Evolutionary conservation across 23 red algal species (phyloP), one percentile per base, ranked within the genome.

Genomic region (Pyropia yezoensis): DNA sequence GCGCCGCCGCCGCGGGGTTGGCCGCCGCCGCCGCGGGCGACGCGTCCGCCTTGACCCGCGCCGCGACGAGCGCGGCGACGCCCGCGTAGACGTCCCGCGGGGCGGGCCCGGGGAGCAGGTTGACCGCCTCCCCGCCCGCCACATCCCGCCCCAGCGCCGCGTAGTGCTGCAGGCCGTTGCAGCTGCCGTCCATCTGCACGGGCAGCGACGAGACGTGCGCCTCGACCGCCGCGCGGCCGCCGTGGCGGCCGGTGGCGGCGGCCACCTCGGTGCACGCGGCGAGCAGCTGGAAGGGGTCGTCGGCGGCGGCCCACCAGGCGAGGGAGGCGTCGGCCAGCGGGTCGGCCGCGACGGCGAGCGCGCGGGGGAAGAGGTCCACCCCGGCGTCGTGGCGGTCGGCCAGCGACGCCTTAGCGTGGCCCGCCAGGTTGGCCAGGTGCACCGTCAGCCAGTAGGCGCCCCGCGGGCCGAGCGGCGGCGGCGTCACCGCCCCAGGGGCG

Each of bases 101-200:
- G 7, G 78, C 76, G 7, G 87, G 74, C 33, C 67, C 78, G 13
- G 93, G 93, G 9, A 90, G 56, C 50, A 97, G 66, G 74, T 97
- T 97, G 19, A 97, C 93, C 65, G 87, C 59, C 26, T 13, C 49
- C 2, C 65, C 93, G 16, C 93, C 93, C 3, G 32, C 69, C 22
- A 57, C 61, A 27, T 97, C 93, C 18, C 93, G 60, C 5, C 85
- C 93, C 3, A 97, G 61, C 7, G 93, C 93, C 18, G 93, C 93
- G 49, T 97, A 97, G 27, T 97, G 93, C 71, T 97, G 93, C 27
- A 97, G 69, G 30, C 93, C 93, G 67, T 97, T 97, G 69, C 93
- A 97, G 1, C 79, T 91, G 24, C 93, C 93, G 58, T 97, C 93
- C 81, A 82, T 77, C 14, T 76, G 77, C 5, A 97, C 75, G 20